Percentiles rank a stretch among this genome's conserved stretches.
Evolutionary conservation across 129 eudicot species (phyloP).

Genomic region (Flaveria bidentis): DNA sequence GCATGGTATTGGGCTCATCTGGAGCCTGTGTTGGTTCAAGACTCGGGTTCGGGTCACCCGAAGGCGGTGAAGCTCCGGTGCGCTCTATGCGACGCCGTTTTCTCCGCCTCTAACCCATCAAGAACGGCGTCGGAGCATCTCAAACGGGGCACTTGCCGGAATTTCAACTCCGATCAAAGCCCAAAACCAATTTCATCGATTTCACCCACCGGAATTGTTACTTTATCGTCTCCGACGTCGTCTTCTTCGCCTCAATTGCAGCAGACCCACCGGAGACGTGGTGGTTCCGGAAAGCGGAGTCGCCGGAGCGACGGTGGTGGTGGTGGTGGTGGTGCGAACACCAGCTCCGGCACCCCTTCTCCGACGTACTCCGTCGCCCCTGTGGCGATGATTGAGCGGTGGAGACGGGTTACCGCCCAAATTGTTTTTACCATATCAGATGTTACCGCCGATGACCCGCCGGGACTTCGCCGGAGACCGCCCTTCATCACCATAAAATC

Average conservation of each 20-base stretch:
- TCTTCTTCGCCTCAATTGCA: slow-evolving; percentile 30
- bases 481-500: no score
- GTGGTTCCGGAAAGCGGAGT: slow-evolving; percentile 36
- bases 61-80: slow-evolving; percentile 86
- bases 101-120: slow-evolving; percentile 88
- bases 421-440: no score
- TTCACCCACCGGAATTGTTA: slow-evolving; percentile 38
- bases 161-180: slow-evolving; percentile 38
- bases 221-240: slow-evolving; percentile 37
- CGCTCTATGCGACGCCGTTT: slow-evolving; percentile 64
- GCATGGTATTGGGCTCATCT: slow-evolving; percentile 97
- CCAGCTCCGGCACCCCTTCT: slow-evolving; percentile 32
- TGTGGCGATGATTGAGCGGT: slow-evolving; percentile 50
- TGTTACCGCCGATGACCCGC: no score
- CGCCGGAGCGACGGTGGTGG: slow-evolving; percentile 31
- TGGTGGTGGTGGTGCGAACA: not conserved
- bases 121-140: slow-evolving; percentile 94
- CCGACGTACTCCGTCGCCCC: slow-evolving; percentile 40
- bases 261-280: slow-evolving; percentile 58
- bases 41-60: slow-evolving; percentile 61
- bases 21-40: slow-evolving; percentile 67
- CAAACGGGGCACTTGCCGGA: slow-evolving; percentile 78
- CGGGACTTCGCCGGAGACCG: no score
- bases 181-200: slow-evolving; percentile 59
- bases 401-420: no score